phyloP scores from a whole-genome alignment of 139 green algal species.

The Closterium sp. region DNA sequence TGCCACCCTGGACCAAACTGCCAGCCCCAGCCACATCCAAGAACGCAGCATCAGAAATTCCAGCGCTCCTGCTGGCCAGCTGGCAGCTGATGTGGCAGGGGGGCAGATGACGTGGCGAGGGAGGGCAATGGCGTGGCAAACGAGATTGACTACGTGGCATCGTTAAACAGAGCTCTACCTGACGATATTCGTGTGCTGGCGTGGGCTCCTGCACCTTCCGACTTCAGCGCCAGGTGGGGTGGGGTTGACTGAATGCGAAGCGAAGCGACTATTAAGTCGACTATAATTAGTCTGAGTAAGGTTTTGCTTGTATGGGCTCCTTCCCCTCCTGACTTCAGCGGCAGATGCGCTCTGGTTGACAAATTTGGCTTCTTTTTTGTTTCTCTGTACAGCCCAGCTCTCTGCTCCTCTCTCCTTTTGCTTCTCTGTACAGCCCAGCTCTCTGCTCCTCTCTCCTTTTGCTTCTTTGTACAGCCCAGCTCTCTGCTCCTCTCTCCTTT shows the following conservation, averaged over 20 bases:
- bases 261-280: too few relatives aligned
- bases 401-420: background rate
- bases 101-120: background rate
- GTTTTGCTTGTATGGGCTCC: too few relatives aligned
- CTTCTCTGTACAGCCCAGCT: background rate
- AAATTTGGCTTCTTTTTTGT: too few relatives aligned
- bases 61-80: background rate
- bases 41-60: background rate
- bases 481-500: too few relatives aligned
- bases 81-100: background rate
- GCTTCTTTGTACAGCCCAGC: too few relatives aligned
- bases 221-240: slow-evolving; percentile 69
- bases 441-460: too few relatives aligned
- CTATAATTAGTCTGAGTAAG: too few relatives aligned
- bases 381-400: background rate
- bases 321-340: too few relatives aligned
- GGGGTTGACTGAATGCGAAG: too few relatives aligned
- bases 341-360: too few relatives aligned
- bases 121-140: background rate
- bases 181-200: slow-evolving; percentile 76
- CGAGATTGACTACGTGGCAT: slow-evolving; percentile 7
- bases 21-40: background rate
- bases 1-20: background rate
- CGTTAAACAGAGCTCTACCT: slow-evolving; percentile 68
- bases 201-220: slow-evolving; percentile 67